A percentile compares a stretch with the other conserved stretches of the same genome.
Conservation (phyloP, 169 alveolate species). For the Theileria sp. region DNA sequence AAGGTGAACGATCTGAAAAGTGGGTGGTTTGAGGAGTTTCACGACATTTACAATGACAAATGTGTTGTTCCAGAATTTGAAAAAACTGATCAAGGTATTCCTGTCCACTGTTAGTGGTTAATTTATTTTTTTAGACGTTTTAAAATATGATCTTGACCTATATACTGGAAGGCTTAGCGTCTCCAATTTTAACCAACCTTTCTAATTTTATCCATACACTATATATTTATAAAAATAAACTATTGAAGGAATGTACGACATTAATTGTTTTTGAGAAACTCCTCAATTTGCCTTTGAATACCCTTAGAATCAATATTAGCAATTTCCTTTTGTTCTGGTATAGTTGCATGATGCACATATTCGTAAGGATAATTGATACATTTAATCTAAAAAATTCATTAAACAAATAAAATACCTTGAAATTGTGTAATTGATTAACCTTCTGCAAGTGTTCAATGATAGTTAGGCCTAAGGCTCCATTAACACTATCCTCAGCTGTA, state of each 20-base stretch:
- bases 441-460: constrained; percentile 42
- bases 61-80: constrained; percentile 30
- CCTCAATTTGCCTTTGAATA: constrained; percentile 34
- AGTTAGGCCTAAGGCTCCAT: constrained; percentile 73
- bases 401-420: constrained; percentile 5
- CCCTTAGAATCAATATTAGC: constrained; percentile 48
- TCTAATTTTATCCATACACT: background rate
- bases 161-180: constrained; percentile 37
- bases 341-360: constrained; percentile 46
- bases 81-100: constrained; percentile 37
- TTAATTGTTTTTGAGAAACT: background rate
- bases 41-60: constrained; percentile 48
- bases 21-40: constrained; percentile 60
- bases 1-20: constrained; percentile 42
- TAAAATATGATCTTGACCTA: constrained; percentile 48
- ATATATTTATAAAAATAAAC: too few relatives aligned
- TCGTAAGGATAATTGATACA: constrained; percentile 52
- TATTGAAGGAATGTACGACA: background rate
- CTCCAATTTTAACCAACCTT: background rate
- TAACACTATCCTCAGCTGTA: constrained; percentile 70
- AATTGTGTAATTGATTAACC: background rate
- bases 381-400: constrained; percentile 23
- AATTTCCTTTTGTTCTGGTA: constrained; percentile 37
- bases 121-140: constrained; percentile 17
- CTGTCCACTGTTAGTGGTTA: background rate